phyloP scores from a whole-genome alignment of 345 rosid genomes.

The Syzygium oleosum region DNA sequence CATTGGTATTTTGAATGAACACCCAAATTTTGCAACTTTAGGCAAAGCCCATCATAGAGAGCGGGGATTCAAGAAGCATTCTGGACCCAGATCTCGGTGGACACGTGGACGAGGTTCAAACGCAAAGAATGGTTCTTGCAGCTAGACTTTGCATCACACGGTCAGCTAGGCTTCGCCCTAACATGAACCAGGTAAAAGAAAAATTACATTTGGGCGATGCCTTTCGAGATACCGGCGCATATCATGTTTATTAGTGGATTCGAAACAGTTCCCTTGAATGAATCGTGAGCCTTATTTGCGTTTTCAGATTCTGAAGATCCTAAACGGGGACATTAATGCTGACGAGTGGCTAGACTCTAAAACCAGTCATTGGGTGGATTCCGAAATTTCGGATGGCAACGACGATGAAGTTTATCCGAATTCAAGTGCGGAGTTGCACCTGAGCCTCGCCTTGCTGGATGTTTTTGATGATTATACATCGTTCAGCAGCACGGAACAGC shows the following conservation, averaged over 20 bases:
- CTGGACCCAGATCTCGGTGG: conserved; percentile 56
- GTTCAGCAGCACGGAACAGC: conserved; percentile 52
- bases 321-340: conserved; percentile 38
- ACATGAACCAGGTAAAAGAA: conserved; percentile 50
- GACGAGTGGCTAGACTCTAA: conserved; percentile 14
- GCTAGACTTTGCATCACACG: conserved; percentile 63
- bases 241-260: neutral
- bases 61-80: conserved; percentile 40
- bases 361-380: conserved; percentile 4
- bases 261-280: neutral
- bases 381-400: conserved; percentile 30
- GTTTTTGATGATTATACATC: conserved; percentile 57
- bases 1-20: neutral
- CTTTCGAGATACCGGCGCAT: neutral
- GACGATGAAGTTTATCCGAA: conserved; percentile 86
- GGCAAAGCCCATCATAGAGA: conserved; percentile 69
- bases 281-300: neutral
- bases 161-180: conserved; percentile 75
- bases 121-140: conserved; percentile 67
- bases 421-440: conserved; percentile 48
- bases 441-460: conserved; percentile 67
- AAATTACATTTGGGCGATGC: neutral
- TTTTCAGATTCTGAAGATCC: conserved; percentile 49
- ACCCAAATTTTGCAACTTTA: conserved; percentile 20
- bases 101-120: conserved; percentile 43